Conservation (phyloP, 1,139 yeast species). For the Debaryomycetaceae sp. region DNA sequence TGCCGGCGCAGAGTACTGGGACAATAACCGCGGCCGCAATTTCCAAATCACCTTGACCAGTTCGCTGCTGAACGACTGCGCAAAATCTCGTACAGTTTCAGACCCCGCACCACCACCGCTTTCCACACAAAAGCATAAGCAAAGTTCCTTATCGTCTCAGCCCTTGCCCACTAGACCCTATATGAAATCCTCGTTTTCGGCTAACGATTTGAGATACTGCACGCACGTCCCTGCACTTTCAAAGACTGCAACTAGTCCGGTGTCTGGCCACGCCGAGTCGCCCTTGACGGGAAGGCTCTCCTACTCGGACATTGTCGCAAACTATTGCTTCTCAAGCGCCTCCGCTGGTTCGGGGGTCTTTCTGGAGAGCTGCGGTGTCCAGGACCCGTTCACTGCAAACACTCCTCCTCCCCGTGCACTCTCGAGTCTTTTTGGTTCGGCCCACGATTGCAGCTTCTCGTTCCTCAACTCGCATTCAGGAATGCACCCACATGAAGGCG, state of each 20-base stretch:
- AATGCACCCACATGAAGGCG: too few species aligned
- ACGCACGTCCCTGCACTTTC: not conserved
- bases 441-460: too few species aligned
- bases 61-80: not conserved
- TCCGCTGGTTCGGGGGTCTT: slow-evolving; percentile 3
- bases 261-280: slow-evolving; percentile 1
- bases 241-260: not conserved
- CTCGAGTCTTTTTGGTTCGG: too few species aligned
- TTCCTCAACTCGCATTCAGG: too few species aligned
- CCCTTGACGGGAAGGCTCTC: slow-evolving; percentile 13
- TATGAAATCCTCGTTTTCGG: slow-evolving; percentile 15
- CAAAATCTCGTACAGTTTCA: too few species aligned
- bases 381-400: too few species aligned
- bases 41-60: slow-evolving; percentile 14
- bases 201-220: slow-evolving; percentile 14
- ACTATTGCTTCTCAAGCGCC: slow-evolving; percentile 24
- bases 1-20: slow-evolving; percentile 11
- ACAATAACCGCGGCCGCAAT: slow-evolving; percentile 14
- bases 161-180: slow-evolving; percentile 11
- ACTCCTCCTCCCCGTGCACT: too few species aligned
- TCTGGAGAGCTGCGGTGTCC: too few species aligned
- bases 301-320: slow-evolving; percentile 20
- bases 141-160: slow-evolving; percentile 1
- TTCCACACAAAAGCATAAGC: too few species aligned
- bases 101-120: too few species aligned